Evolutionary conservation across 73 alveolate species (phyloP), one percentile per base, ranked within the genome.

Genomic region (Paramecium pentaurelia): DNA sequence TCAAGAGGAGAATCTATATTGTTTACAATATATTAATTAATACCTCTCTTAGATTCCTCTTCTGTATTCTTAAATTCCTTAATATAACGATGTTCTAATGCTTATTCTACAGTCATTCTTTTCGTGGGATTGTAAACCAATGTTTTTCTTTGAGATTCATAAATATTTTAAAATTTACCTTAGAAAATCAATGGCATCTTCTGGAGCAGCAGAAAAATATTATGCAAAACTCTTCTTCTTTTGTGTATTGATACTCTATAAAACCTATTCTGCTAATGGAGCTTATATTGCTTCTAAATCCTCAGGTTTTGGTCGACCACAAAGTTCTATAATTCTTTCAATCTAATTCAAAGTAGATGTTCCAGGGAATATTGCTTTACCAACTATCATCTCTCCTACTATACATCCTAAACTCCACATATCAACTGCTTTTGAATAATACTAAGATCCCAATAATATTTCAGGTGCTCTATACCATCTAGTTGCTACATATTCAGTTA

Each of bases 391-490:
- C 91, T 97, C 99, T 27, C 97, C 98, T 34, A 97, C 86, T 8
- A 97, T 97, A 88, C 99, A 97, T 14, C 99, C 99, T 22, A 97
- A 54, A 36, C 98, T 95, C 99, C 99, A 97, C 98, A 97, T 97
- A 91, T 97, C 99, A 30, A 96, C 97, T 37, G 97, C 96, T 36
- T 60, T 77, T 9, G 97, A 96, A 92, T 97, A 97, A 27, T 91
- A 77, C 20, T 94, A 92, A 45, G 98, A 95, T 30, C 98, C 98
- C 36, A 97, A 92, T 30, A 97, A 60, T 45, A 96, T 95, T 92
- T 97, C 99, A 16, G 99, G 99, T 0, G 99, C 99, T 54, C 99
- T 80, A 89, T 97, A 97, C 98, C 98, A 97, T 71, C 99, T 96
- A 16, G 99, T 96, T 0, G 99, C 99, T 11, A 96, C 99, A 68